These are phyloP conservation scores for Ophiostoma pallidulum DNA, from an alignment of 2,329 filamentous ascomycete genomes.

Conservation along the genomic window DNA sequence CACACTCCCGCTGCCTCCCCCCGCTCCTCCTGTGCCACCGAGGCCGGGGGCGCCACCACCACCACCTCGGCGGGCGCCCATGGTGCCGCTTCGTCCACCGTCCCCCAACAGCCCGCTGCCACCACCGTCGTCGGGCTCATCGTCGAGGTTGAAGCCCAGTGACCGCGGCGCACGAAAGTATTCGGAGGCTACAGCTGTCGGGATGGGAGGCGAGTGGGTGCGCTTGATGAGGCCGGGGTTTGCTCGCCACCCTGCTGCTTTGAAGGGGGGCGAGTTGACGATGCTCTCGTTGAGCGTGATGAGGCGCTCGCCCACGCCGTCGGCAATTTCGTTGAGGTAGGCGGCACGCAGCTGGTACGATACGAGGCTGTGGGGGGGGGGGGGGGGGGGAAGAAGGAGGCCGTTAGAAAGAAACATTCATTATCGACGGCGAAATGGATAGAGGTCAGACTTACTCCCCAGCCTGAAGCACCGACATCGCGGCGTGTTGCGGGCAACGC, in stretches of 20 bases:
- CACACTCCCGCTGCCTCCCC: constrained; percentile 4
- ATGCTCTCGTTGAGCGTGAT: constrained; percentile 73
- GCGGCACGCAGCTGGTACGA: constrained; percentile 73
- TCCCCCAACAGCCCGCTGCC: constrained; percentile 59
- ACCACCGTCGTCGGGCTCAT: constrained; percentile 64
- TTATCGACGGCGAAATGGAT: background rate
- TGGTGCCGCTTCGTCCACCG: background rate
- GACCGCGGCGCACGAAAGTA: constrained; percentile 68
- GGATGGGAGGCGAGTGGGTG: constrained; percentile 78
- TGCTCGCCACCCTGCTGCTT: constrained; percentile 69
- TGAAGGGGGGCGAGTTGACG: constrained; percentile 72
- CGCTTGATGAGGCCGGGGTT: constrained; percentile 69
- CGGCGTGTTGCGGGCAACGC: background rate
- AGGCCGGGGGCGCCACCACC: too few relatives aligned
- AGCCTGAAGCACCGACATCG: constrained; percentile 36
- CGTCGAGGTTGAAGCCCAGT: constrained; percentile 54
- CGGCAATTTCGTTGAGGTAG: constrained; percentile 70
- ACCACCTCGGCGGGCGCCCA: too few relatives aligned
- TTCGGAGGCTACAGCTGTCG: constrained; percentile 70
- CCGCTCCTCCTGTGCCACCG: background rate
- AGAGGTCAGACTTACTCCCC: constrained; percentile 30
- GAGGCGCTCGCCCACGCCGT: constrained; percentile 75
- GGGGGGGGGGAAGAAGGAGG: too few relatives aligned
- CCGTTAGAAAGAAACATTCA: background rate
- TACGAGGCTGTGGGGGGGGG: constrained; percentile 57